Evolutionary conservation across 306 rosid species (phyloP).

Genomic region (Hippophae rhamnoides): DNA sequence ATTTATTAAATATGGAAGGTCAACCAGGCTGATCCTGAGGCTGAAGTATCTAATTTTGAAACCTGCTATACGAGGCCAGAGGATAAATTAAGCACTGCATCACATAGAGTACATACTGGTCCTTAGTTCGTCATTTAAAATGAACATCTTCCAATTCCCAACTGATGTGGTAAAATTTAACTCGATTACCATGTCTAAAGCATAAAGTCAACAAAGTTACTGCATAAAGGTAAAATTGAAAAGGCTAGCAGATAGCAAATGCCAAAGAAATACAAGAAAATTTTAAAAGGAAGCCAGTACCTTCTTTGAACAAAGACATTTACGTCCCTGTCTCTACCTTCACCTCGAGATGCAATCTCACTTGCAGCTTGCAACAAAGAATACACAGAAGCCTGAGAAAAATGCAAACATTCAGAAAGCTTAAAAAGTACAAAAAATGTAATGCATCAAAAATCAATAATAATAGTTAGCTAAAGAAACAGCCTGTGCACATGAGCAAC

Average conservation of each 20-base stretch:
- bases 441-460: not conserved
- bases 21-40: not conserved
- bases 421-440: not conserved
- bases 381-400: slow-evolving; percentile 77
- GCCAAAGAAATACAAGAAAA: slow-evolving; percentile 13
- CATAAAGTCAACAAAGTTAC: not conserved
- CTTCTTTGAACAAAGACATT: slow-evolving; percentile 75
- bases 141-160: not conserved
- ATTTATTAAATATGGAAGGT: not conserved
- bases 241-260: slow-evolving; percentile 1
- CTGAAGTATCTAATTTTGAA: not conserved
- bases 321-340: slow-evolving; percentile 61
- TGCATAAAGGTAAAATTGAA: not conserved
- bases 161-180: not conserved
- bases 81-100: not conserved
- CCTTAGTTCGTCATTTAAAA: not conserved
- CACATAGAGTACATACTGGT: not conserved
- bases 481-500: not conserved
- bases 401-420: slow-evolving; percentile 14
- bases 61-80: slow-evolving; percentile 2
- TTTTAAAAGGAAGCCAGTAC: slow-evolving; percentile 30
- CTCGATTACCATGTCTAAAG: not conserved
- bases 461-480: slow-evolving; percentile 1
- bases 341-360: slow-evolving; percentile 68
- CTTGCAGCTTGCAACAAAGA: slow-evolving; percentile 84